These are phyloP conservation scores for Balansia obtecta DNA, from an alignment of 2,329 filamentous ascomycete genomes.

Conservation along the genomic window DNA sequence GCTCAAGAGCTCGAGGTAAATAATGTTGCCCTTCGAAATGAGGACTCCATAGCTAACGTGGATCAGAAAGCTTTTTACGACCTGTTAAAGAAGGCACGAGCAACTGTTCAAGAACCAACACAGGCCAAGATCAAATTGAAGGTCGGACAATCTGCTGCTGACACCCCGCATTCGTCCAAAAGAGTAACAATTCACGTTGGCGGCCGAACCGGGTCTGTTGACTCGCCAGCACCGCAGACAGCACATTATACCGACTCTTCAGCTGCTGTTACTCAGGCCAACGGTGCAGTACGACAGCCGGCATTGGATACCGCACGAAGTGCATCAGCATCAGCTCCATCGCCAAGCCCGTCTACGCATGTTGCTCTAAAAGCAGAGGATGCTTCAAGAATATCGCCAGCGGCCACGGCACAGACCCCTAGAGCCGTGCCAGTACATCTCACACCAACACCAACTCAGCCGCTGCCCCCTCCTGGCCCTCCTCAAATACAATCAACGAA, in stretches of 20 bases:
- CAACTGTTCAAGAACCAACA: slow-evolving; percentile 56
- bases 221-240: slow-evolving; percentile 36
- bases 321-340: slow-evolving; percentile 23
- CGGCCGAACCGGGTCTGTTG: slow-evolving; percentile 40
- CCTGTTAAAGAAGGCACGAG: slow-evolving; percentile 59
- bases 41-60: slow-evolving; percentile 6
- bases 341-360: slow-evolving; percentile 32
- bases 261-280: slow-evolving; percentile 12
- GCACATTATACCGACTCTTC: slow-evolving; percentile 11
- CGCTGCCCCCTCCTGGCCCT: slow-evolving; percentile 11
- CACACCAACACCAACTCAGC: slow-evolving; percentile 7
- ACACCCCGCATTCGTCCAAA: slow-evolving; percentile 35
- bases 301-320: slow-evolving; percentile 28
- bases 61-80: slow-evolving; percentile 55
- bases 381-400: slow-evolving; percentile 14
- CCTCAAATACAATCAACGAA: slow-evolving; percentile 13
- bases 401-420: slow-evolving; percentile 10
- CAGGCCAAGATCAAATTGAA: slow-evolving; percentile 74
- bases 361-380: slow-evolving; percentile 25
- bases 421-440: slow-evolving; percentile 7
- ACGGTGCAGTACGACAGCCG: slow-evolving; percentile 13
- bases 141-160: slow-evolving; percentile 36
- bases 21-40: background rate
- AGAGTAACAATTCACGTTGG: slow-evolving; percentile 64
- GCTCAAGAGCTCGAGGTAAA: slow-evolving; percentile 68